Evolutionary conservation across 2,329 filamentous ascomycete genomes (phyloP).

Genomic region (Mycosphaerelloides madeirae): DNA sequence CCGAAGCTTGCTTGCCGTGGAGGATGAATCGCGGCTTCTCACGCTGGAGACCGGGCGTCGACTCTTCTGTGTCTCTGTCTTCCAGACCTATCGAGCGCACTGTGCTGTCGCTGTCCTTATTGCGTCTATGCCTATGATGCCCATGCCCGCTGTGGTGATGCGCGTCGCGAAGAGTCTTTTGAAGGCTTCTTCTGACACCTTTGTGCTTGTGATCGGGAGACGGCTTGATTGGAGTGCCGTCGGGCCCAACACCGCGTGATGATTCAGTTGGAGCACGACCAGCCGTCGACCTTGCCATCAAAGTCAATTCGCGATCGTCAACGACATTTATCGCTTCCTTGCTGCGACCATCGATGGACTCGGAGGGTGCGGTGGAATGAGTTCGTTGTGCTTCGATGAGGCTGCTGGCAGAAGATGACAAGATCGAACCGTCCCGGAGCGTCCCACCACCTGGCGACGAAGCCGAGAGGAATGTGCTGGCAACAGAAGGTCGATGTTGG

Average conservation of each 20-base stretch:
- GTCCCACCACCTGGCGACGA: slow-evolving; percentile 17
- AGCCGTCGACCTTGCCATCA: slow-evolving; percentile 21
- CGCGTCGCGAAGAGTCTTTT: slow-evolving; percentile 81
- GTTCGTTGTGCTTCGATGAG: slow-evolving; percentile 19
- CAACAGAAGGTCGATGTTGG: slow-evolving; percentile 33
- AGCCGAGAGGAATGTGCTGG: slow-evolving; percentile 25
- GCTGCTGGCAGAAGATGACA: slow-evolving; percentile 29
- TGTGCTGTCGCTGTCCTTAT: slow-evolving; percentile 66
- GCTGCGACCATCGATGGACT: slow-evolving; percentile 12
- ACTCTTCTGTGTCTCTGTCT: slow-evolving; percentile 34
- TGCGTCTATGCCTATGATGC: slow-evolving; percentile 68
- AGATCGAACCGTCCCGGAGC: slow-evolving; percentile 21
- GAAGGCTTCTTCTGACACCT: slow-evolving; percentile 77
- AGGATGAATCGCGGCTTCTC: slow-evolving; percentile 88
- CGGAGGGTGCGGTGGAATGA: slow-evolving; percentile 19
- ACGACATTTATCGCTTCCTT: slow-evolving; percentile 16
- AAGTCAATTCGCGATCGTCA: slow-evolving; percentile 22
- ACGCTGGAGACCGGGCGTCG: slow-evolving; percentile 64
- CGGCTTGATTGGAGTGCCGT: slow-evolving; percentile 17
- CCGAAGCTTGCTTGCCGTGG: slow-evolving; percentile 95
- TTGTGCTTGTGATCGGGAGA: slow-evolving; percentile 28
- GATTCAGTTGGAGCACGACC: slow-evolving; percentile 3
- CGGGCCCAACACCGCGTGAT: slow-evolving; percentile 10
- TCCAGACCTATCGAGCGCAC: slow-evolving; percentile 33
- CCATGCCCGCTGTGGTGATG: slow-evolving; percentile 16